Evolutionary conservation across 164 flowering plant species (phyloP).

Genomic region (Saururus chinensis): DNA sequence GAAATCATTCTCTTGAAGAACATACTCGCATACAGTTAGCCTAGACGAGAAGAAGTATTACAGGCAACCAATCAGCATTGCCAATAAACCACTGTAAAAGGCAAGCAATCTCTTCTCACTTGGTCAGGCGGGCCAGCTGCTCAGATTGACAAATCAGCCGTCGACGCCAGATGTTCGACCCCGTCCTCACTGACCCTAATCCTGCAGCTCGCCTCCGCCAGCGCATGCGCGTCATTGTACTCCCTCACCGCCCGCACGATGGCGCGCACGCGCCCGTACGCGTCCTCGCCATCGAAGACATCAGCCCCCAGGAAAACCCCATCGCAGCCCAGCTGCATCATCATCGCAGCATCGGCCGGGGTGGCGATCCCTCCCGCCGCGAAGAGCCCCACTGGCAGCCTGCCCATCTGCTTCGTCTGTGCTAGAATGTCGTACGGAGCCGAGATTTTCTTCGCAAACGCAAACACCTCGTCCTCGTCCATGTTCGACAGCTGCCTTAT

Average conservation of each 20-base stretch:
- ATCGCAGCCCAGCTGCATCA: constrained; percentile 80
- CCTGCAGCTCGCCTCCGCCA: constrained; percentile 39
- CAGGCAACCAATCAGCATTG: too few species aligned
- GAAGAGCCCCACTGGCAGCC: constrained; percentile 63
- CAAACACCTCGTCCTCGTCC: constrained; percentile 70
- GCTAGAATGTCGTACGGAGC: constrained; percentile 65
- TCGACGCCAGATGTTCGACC: not conserved
- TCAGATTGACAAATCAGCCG: not conserved
- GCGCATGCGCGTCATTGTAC: constrained; percentile 45
- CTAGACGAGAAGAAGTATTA: too few species aligned
- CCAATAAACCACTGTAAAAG: too few species aligned
- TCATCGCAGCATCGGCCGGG: constrained; percentile 72
- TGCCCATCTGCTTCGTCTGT: constrained; percentile 58
- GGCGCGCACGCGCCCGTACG: constrained; percentile 31
- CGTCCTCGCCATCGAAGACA: constrained; percentile 36
- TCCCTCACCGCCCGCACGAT: constrained; percentile 62
- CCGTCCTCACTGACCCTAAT: not conserved
- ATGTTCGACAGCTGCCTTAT: constrained; percentile 43
- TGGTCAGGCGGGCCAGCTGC: not conserved
- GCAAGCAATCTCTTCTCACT: not conserved
- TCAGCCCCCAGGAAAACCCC: constrained; percentile 57
- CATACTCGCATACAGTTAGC: too few species aligned
- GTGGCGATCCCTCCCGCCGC: constrained; percentile 66
- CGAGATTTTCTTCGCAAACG: constrained; percentile 43
- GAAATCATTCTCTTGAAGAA: too few species aligned